Base-by-base conservation (phyloP, 148 eudicot species). In the Tetragonia tetragonoides region DNA sequence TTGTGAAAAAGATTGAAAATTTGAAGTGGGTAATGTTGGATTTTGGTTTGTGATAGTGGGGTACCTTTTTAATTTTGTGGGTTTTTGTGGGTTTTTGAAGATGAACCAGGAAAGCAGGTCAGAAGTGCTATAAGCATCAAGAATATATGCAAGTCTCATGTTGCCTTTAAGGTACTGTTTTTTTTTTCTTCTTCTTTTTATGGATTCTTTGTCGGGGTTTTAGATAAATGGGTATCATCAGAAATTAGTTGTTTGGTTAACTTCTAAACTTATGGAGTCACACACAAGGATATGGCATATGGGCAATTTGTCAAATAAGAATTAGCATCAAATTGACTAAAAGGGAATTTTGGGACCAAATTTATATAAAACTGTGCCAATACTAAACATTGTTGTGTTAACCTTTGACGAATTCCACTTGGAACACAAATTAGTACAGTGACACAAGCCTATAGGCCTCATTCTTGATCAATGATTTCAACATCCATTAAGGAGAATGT, bases 61-160 rank as follows among this genome's bases (percentile, higher is more conserved):
- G 6, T 16, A 17, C 11, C 14, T 70, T 59, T 17, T 59, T 17
- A 21, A 28, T 28, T 28, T 59, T 49, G 39, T 2, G 47, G 78
- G 78, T 54, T 65, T 24, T 46, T 47, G 4, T 70, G 40, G 63
- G 34, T 10, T 70, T 62, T 49, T 67, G 73, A 64, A 88, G 91
- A 85, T 68, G 91, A 88, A 80, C 89, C 89, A 15, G 89, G 91
- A 24, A 87, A 87, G 74, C 91, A 88, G 74, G 91, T 78, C 51
- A 86, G 75, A 71, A 87, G 91, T 83, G 91, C 89, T 21, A 80
- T 88, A 11, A 78, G 77, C 76, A 85, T 88, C 23, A 87, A 87
- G 75, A 88, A 88, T 75, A 77, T 77, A 56, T 76, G 91, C 88
- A 88, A 85, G 78, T 78, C 91, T 74, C 76, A 75, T 80, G 89